Percentiles rank a stretch among this genome's conserved stretches.
Evolutionary conservation across 306 rosid species (phyloP).

Genomic region (Echinosophora koreensis): DNA sequence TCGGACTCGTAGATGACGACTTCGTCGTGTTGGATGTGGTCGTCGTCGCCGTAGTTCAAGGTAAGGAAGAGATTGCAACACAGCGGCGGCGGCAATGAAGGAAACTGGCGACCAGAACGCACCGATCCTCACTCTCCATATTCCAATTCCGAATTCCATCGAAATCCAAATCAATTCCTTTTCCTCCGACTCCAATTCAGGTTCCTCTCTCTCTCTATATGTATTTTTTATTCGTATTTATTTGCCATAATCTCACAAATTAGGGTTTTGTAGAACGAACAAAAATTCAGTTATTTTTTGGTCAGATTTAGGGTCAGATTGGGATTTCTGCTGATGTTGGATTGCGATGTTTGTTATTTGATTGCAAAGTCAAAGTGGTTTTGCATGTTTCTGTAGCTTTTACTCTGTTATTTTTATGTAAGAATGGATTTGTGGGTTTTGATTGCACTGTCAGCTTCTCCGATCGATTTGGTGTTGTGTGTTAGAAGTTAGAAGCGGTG

Average conservation of each 20-base stretch:
- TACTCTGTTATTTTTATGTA: background rate
- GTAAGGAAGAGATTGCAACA: no score
- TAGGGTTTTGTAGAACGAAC: slow-evolving; percentile 33
- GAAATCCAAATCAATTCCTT: slow-evolving; percentile 14
- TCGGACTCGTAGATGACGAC: no score
- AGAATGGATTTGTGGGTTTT: slow-evolving; percentile 20
- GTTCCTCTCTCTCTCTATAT: background rate
- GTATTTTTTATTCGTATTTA: no score
- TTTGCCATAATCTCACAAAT: slow-evolving; percentile 5
- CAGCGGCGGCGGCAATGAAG: no score
- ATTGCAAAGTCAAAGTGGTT: slow-evolving; percentile 5
- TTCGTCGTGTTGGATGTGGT: no score
- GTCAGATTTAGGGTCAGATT: background rate
- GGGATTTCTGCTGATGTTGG: slow-evolving; percentile 12
- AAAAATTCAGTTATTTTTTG: slow-evolving; percentile 16
- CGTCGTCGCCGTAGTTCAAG: no score
- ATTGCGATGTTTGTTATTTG: slow-evolving; percentile 10
- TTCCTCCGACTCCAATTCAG: slow-evolving; percentile 30
- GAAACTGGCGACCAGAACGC: background rate
- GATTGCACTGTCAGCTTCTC: background rate
- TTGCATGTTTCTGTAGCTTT: slow-evolving; percentile 33
- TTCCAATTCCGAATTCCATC: slow-evolving; percentile 16
- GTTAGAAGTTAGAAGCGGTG: slow-evolving; percentile 48
- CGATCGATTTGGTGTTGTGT: background rate
- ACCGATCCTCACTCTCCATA: background rate